Conservation (phyloP, 2,329 filamentous ascomycete genomes). For the Aaosphaeria arxii region DNA sequence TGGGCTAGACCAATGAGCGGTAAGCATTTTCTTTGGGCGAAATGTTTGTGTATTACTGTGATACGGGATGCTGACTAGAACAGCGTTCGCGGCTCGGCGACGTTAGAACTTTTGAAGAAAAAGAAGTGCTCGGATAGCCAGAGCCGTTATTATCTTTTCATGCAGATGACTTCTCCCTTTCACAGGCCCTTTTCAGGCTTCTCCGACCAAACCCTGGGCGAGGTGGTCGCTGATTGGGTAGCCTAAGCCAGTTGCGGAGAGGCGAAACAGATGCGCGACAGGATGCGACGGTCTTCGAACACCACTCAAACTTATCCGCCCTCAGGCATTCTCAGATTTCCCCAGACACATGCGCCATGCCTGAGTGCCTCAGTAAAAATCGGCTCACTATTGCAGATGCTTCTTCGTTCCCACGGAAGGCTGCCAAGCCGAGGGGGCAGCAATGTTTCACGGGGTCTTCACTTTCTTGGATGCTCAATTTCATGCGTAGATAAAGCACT, state of each 20-base stretch:
- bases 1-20: too few relatives aligned
- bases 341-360: slow-evolving; percentile 13
- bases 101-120: too few relatives aligned
- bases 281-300: slow-evolving; percentile 30
- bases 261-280: slow-evolving; percentile 38
- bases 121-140: too few relatives aligned
- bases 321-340: slow-evolving; percentile 13
- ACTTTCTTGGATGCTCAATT: slow-evolving; percentile 27
- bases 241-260: slow-evolving; percentile 17
- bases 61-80: too few relatives aligned
- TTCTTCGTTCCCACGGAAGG: slow-evolving; percentile 21
- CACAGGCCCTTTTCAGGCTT: too few relatives aligned
- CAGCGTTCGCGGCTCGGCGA: too few relatives aligned
- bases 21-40: too few relatives aligned
- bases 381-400: slow-evolving; percentile 25
- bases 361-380: slow-evolving; percentile 22
- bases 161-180: too few relatives aligned
- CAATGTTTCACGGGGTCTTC: slow-evolving; percentile 36
- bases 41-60: too few relatives aligned
- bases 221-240: slow-evolving; percentile 16
- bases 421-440: slow-evolving; percentile 30
- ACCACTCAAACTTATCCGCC: slow-evolving; percentile 29
- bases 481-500: slow-evolving; percentile 40
- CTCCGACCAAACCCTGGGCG: too few relatives aligned
- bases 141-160: too few relatives aligned